Evolutionary conservation across 176 grass and related monocot species (phyloP), one percentile per base, ranked within the genome.

Genomic region (Lolium perenne): DNA sequence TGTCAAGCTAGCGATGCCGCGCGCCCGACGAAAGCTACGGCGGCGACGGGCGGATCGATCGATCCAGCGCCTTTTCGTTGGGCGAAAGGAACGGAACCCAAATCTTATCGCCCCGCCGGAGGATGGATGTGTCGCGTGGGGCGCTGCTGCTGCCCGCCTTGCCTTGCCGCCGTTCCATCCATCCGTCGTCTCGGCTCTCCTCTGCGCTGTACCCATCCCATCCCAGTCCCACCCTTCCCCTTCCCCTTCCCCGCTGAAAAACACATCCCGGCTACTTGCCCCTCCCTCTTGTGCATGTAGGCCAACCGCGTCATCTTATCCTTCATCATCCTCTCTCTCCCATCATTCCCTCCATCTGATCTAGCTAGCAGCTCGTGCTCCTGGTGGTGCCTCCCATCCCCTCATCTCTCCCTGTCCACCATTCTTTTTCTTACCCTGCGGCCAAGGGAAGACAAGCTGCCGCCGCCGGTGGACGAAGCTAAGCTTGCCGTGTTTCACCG

Each of bases 251-350:
- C 51, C 4, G 20, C 69, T 61, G 32, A 35, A 35, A 35, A 35
- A 35, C 32, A 35, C 32, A 35, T 35, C 32, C 32, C 32, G 14
- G 54, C 21, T 65, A 20, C 57, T 29, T 81, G 5, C 38, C 60
- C 20, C 25, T 10, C 20, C 63, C 10, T 13, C 71, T 8, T 72
- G 50, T 18, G 41, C 56, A 49, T 84, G 71, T 80, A 84, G 82
- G 26, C 89, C 86, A 80, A 55, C 81, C 89, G 90, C 86, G 53
- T 82, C 86, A 71, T 88, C 88, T 88, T 88, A 92, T 90, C 86
- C 64, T 23, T 21, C 32, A 35, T 21, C 32, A 35, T 35, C 32
- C 32, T 35, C 50, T 74, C 80, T 29, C 83, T 74, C 64, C 76
- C 77, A 82, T 89, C 90, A 60, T 79, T 58, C 69, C 86, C 32